phyloP scores from a whole-genome alignment of 306 rosid species.

The Cucurbita argyrosperma region DNA sequence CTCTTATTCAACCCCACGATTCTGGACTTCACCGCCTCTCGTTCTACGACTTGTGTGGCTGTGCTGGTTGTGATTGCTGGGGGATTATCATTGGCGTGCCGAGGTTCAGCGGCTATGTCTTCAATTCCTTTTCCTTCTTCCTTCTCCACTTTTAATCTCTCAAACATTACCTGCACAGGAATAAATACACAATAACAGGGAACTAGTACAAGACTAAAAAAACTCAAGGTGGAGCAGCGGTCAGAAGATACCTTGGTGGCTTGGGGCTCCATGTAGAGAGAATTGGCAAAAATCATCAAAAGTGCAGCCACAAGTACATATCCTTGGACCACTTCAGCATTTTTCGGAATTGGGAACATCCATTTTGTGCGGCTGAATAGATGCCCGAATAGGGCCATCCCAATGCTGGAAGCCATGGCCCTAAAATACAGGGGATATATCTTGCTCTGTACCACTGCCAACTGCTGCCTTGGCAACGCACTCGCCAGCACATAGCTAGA shows the following conservation, averaged over 20 bases:
- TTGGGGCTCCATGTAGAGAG: slow-evolving; percentile 63
- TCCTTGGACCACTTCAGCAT: slow-evolving; percentile 19
- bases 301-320: slow-evolving; percentile 34
- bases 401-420: slow-evolving; percentile 34
- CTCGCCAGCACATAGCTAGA: slow-evolving; percentile 42
- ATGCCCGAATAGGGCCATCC: slow-evolving; percentile 37
- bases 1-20: slow-evolving; percentile 22
- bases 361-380: slow-evolving; percentile 14
- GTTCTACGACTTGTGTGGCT: not conserved
- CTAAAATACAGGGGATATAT: slow-evolving; percentile 63
- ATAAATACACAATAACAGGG: not conserved
- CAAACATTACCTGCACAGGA: slow-evolving; percentile 47
- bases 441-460: slow-evolving; percentile 73
- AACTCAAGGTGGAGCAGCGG: no score
- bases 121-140: slow-evolving; percentile 67
- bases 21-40: slow-evolving; percentile 19
- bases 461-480: slow-evolving; percentile 53
- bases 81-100: not conserved
- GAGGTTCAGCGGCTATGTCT: slow-evolving; percentile 2
- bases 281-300: slow-evolving; percentile 24
- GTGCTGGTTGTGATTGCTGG: not conserved
- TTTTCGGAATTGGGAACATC: not conserved
- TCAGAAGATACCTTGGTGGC: slow-evolving; percentile 46
- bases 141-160: slow-evolving; percentile 50
- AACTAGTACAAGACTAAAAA: not conserved